Conservation (phyloP, 139 green algal species). For the Tetraselmis chui region DNA sequence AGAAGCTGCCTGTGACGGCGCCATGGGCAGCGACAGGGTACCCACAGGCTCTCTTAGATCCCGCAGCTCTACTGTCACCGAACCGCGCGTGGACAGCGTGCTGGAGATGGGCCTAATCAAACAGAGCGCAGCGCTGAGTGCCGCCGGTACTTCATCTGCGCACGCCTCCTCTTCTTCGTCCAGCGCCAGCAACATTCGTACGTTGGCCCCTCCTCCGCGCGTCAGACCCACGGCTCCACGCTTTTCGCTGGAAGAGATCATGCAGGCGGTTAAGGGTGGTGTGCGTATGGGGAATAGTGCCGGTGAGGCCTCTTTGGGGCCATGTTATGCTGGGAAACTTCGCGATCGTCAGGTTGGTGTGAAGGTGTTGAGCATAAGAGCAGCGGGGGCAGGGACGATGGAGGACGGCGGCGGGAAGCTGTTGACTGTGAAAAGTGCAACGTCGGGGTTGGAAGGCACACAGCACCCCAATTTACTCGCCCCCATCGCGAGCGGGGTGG, state of each 20-base stretch:
- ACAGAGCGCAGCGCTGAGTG: background rate
- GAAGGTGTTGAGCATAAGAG: background rate
- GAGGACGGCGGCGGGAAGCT: background rate
- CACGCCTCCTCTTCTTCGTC: background rate
- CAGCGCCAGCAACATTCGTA: background rate
- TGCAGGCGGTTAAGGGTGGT: background rate
- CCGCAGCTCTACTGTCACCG: no score
- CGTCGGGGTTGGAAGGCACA: background rate
- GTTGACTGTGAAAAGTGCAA: background rate
- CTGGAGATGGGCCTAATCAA: background rate
- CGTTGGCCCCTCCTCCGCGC: background rate
- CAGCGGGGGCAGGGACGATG: no score
- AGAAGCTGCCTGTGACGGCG: background rate
- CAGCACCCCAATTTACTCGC: background rate
- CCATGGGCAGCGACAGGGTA: background rate
- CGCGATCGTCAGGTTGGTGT: background rate
- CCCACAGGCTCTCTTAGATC: no score
- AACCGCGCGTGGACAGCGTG: background rate
- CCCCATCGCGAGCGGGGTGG: background rate
- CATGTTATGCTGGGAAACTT: background rate
- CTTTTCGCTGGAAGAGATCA: background rate
- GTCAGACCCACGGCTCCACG: no score
- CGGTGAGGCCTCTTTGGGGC: no score
- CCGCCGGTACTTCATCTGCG: background rate
- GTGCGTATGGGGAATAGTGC: no score